Evolutionary conservation across 352 stramenopile species (phyloP), one percentile per base, ranked within the genome.

Genomic region (Pythium monospermum): DNA sequence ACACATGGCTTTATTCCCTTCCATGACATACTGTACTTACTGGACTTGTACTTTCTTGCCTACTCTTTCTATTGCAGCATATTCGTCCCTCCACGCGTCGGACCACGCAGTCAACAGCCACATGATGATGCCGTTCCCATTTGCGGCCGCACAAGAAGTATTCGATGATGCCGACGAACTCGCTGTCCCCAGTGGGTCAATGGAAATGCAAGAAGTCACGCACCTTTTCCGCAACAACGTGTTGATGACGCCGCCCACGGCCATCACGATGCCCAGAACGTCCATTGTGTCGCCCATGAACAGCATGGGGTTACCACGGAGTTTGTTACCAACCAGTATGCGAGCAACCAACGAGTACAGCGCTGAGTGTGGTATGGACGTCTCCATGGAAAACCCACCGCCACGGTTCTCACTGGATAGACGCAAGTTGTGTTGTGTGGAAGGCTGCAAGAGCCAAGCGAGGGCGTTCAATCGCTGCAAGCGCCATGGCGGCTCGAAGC

Each of bases 391-490:
- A 50, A 45, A 66, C 11, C 19, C 48, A 18, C 43, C 40, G 40
- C 40, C 21, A 22, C 25, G 59, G 39, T 80, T 87, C 42, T 86
- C 75, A 6, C 61, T 71, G 11, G 79, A 93, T 31, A 73, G 76
- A 30, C 79, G 83, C 39, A 90, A 90, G 31, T 52, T 91, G 31
- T 93, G 83, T 55, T 75, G 64, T 40, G 69, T 85, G 0, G 76
- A 87, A 62, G 78, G 75, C 23, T 93, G 83, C 59, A 84, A 70
- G 48, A 90, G 74, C 53, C 83, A 93, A 71, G 83, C 83, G 40
- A 64, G 83, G 31, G 80, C 80, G 8, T 94, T 87, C 56, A 87
- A 89, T 32, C 82, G 80, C 25, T 94, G 83, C 68, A 94, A 94
- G 58, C 76, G 76, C 28, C 83, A 94, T 49, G 83, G 83, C 16